Conservation (phyloP, 208 protist genomes). For the Leishmania arabica region DNA sequence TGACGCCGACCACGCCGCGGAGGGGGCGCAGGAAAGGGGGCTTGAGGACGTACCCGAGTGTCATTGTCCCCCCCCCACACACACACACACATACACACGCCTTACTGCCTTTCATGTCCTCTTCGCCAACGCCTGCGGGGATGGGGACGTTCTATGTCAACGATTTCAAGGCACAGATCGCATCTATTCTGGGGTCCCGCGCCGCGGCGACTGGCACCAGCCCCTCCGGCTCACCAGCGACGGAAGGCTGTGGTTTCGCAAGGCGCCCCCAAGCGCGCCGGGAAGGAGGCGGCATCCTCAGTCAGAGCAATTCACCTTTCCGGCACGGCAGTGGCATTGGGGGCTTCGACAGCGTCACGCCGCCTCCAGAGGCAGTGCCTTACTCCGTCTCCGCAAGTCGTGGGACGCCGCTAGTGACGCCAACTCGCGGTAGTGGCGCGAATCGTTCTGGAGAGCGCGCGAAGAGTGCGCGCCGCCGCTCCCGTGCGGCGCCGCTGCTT, state of each 20-base stretch:
- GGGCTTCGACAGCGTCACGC: not conserved
- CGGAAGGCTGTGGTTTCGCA: not conserved
- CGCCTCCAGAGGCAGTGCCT: not conserved
- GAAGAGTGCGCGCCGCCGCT: not conserved
- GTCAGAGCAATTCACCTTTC: not conserved
- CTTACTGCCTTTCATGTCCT: not conserved
- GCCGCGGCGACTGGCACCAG: not conserved
- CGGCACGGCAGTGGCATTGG: not conserved
- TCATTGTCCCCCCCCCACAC: no score
- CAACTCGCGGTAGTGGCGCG: not conserved
- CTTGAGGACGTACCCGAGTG: not conserved
- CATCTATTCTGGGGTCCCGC: not conserved
- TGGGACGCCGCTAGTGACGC: not conserved
- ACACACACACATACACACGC: not conserved
- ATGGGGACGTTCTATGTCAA: slow-evolving; percentile 5
- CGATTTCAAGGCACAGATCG: not conserved
- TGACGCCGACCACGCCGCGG: not conserved
- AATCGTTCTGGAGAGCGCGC: not conserved
- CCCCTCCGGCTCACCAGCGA: not conserved
- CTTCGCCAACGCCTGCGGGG: not conserved
- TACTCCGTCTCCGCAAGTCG: slow-evolving; percentile 13
- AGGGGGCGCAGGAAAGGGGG: not conserved
- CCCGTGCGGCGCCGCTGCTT: slow-evolving; percentile 2
- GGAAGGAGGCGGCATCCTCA: not conserved
- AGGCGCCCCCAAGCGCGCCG: not conserved